phyloP scores from a whole-genome alignment of 2,329 filamentous ascomycete species.

The Tolypocladium tundrense region DNA sequence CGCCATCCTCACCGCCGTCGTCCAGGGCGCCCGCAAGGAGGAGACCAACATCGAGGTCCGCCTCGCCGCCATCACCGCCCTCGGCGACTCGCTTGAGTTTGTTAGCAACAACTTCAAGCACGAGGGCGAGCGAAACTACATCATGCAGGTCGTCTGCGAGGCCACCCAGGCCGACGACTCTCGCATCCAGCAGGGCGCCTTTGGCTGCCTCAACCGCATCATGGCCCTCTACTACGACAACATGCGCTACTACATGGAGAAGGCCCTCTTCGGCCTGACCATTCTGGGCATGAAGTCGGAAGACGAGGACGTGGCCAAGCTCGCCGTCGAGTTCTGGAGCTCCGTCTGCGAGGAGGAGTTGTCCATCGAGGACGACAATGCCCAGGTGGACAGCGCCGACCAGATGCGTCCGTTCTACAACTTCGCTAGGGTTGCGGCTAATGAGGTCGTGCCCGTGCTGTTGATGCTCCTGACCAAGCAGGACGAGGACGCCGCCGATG shows the following conservation, averaged over 20 bases:
- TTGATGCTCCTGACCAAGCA: slow-evolving; percentile 87
- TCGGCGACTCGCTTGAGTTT: slow-evolving; percentile 95
- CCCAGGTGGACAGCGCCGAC: slow-evolving; percentile 60
- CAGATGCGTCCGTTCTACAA: slow-evolving; percentile 91
- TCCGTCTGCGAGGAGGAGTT: slow-evolving; percentile 99
- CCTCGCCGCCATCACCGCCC: slow-evolving; percentile 81
- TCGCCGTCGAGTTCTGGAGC: slow-evolving; percentile 99
- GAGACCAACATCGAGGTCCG: slow-evolving; percentile 87
- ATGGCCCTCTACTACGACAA: slow-evolving; percentile 99
- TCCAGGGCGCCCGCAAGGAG: slow-evolving; percentile 94
- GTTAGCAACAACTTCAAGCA: slow-evolving; percentile 98
- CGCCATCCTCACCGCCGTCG: slow-evolving; percentile 92
- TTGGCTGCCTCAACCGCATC: slow-evolving; percentile 95
- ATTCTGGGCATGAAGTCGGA: slow-evolving; percentile 98
- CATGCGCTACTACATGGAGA: slow-evolving; percentile 99
- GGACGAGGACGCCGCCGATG: slow-evolving; percentile 91
- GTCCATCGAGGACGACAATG: slow-evolving; percentile 94
- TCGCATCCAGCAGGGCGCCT: slow-evolving; percentile 89
- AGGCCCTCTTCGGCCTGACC: slow-evolving; percentile 92
- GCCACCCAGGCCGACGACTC: slow-evolving; percentile 88
- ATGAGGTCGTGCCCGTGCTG: slow-evolving; percentile 88
- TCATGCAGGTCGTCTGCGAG: slow-evolving; percentile 99
- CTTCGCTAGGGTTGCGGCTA: slow-evolving; percentile 85
- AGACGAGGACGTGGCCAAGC: slow-evolving; percentile 95
- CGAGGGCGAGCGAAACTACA: slow-evolving; percentile 98